These are phyloP conservation scores for Clarireedia hainanense DNA, from an alignment of 2,329 filamentous ascomycete genomes.

Conservation along the genomic window DNA sequence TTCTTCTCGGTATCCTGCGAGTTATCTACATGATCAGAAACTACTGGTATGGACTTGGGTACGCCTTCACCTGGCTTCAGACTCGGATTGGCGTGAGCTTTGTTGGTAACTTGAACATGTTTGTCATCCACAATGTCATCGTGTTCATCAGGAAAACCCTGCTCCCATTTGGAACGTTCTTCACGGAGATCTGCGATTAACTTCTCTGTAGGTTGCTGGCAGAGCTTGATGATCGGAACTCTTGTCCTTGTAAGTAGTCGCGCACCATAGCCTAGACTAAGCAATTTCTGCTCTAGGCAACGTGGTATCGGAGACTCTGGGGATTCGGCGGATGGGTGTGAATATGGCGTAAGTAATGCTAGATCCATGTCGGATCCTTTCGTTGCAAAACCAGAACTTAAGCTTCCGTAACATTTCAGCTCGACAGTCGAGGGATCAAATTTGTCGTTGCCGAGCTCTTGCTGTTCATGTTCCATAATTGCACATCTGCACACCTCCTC, in stretches of 20 bases:
- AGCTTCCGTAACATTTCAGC: conserved; percentile 72
- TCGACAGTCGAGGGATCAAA: conserved; percentile 52
- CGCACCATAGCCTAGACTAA: conserved; percentile 66
- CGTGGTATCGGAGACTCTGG: conserved; percentile 59
- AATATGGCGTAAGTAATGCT: conserved; percentile 61
- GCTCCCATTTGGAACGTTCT: conserved; percentile 67
- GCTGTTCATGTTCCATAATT: conserved; percentile 44
- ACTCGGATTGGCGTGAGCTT: background rate
- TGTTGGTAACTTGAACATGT: background rate
- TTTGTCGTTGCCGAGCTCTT: conserved; percentile 32
- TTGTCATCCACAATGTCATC: conserved; percentile 24
- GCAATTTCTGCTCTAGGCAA: conserved; percentile 64
- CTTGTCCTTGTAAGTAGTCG: conserved; percentile 70
- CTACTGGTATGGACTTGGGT: background rate
- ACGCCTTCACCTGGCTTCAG: background rate
- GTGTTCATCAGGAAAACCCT: conserved; percentile 31
- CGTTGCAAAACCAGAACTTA: conserved; percentile 78
- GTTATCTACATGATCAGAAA: background rate
- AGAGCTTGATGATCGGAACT: conserved; percentile 84
- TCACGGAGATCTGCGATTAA: conserved; percentile 54
- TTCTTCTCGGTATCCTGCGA: background rate
- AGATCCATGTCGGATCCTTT: conserved; percentile 89
- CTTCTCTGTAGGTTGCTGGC: conserved; percentile 56
- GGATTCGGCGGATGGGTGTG: conserved; percentile 44
- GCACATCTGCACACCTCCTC: conserved; percentile 56